Evolutionary conservation across 2,329 filamentous ascomycete species (phyloP), one percentile per base, ranked within the genome.

Genomic region (Cytospora paraplurivora): DNA sequence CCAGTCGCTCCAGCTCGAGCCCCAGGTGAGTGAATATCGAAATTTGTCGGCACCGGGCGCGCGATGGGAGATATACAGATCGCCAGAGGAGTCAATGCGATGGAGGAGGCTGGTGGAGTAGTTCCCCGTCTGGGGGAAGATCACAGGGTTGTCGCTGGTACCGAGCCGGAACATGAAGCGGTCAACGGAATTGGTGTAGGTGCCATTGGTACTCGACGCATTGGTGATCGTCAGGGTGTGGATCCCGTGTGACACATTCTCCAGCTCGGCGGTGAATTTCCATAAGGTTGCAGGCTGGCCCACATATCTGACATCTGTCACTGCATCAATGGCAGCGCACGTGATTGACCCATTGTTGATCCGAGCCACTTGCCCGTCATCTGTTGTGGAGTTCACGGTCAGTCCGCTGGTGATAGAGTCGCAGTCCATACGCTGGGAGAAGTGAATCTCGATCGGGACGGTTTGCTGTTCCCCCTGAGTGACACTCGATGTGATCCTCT

Each of bases 11-110:
- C 83, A 89, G 0, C 78, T 77, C 3, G 80, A 83, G 13, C 83
- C 85, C 79, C 83, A 89, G 63, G 85, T 86, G 37, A 82, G 81
- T 19, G 83, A 85, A 70, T 87, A 88, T 11, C 86, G 83, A 75
- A 82, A 89, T 68, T 81, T 81, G 69, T 86, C 82, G 10, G 87
- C 87, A 27, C 87, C 87, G 10, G 85, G 75, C 6, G 87, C 87
- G 60, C 80, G 79, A 68, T 88, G 87, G n/a, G 79, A 75, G 60
- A 89, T 75, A 56, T 81, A 50, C 83, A 76, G 50, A 70, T 74
- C 74, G 1, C 72, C 68, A 7, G 57, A 61, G n/a, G 53, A 51
- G 21, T 68, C 69, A 34, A 79, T 71, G 54, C 78, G 73, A 62
- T 17, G 53, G 27, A 89, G 76, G 1, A 88, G 76, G 4, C 75